phyloP scores from a whole-genome alignment of 805 yeast genomes.

The Ogataea angusta region DNA sequence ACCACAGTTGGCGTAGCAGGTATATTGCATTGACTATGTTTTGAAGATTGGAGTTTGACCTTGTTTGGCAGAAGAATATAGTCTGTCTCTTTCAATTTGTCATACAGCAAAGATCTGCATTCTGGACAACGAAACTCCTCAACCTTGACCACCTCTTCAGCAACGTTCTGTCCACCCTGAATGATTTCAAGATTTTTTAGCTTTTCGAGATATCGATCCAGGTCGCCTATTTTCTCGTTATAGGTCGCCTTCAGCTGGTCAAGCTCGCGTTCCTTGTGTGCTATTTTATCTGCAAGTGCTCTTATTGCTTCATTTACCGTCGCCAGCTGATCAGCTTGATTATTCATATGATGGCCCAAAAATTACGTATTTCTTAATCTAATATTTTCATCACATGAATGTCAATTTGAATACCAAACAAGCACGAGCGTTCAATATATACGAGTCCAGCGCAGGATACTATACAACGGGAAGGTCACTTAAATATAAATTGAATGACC shows the following conservation, averaged over 20 bases:
- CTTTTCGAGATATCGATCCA: constrained; percentile 22
- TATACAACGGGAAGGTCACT: constrained; percentile 12
- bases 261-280: constrained; percentile 38
- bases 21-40: background rate
- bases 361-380: background rate
- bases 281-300: constrained; percentile 36
- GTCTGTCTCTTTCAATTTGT: constrained; percentile 9
- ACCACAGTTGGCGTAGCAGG: background rate
- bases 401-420: constrained; percentile 10
- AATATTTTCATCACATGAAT: constrained; percentile 2
- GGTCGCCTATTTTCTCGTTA: constrained; percentile 13
- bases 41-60: background rate
- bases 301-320: constrained; percentile 22
- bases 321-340: constrained; percentile 10
- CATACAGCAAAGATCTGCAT: constrained; percentile 16
- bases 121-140: constrained; percentile 10
- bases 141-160: constrained; percentile 1
- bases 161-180: background rate
- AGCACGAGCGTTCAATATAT: constrained; percentile 15
- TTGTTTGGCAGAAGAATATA: constrained; percentile 26
- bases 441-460: constrained; percentile 20
- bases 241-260: constrained; percentile 29
- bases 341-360: background rate
- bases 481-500: constrained; percentile 11
- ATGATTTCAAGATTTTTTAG: constrained; percentile 16